Evolutionary conservation across 2,329 filamentous ascomycete genomes (phyloP).

Genomic region (Lanzia echinophila): DNA sequence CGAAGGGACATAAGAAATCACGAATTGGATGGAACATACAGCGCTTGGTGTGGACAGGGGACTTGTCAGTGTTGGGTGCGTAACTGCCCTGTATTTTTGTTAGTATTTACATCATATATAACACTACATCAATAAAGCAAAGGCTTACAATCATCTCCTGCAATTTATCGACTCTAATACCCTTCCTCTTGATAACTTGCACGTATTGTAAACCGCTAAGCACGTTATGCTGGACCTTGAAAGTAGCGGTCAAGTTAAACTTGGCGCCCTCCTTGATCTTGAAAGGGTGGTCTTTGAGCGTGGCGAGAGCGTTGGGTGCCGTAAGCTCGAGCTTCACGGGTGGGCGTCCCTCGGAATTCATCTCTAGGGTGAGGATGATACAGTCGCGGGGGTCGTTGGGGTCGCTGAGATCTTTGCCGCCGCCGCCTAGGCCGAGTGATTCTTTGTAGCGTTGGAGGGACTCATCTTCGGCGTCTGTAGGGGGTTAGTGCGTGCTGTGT

Average conservation of each 20-base stretch:
- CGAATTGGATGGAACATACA: slow-evolving; percentile 53
- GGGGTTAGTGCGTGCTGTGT: too few species aligned
- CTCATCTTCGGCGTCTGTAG: slow-evolving; percentile 59
- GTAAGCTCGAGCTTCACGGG: slow-evolving; percentile 89
- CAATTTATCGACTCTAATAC: slow-evolving; percentile 81
- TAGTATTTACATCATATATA: background rate
- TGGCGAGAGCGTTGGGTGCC: slow-evolving; percentile 62
- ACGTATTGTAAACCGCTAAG: slow-evolving; percentile 93
- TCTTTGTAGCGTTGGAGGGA: slow-evolving; percentile 97
- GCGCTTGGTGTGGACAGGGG: slow-evolving; percentile 79
- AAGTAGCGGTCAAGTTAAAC: slow-evolving; percentile 91
- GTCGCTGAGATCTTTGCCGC: slow-evolving; percentile 65
- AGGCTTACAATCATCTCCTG: slow-evolving; percentile 89
- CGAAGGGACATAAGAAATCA: background rate
- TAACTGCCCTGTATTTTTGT: slow-evolving; percentile 65
- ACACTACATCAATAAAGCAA: too few species aligned
- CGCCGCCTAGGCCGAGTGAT: slow-evolving; percentile 76
- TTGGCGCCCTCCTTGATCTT: slow-evolving; percentile 92
- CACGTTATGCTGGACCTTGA: slow-evolving; percentile 96
- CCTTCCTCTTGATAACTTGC: slow-evolving; percentile 86
- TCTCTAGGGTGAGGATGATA: slow-evolving; percentile 85
- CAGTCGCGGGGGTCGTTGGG: slow-evolving; percentile 81
- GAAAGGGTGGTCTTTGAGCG: slow-evolving; percentile 87
- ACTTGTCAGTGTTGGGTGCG: slow-evolving; percentile 84
- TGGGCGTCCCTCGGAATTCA: slow-evolving; percentile 74